Base-by-base conservation (phyloP, 805 yeast species). In the Saccharomyces jurei region DNA sequence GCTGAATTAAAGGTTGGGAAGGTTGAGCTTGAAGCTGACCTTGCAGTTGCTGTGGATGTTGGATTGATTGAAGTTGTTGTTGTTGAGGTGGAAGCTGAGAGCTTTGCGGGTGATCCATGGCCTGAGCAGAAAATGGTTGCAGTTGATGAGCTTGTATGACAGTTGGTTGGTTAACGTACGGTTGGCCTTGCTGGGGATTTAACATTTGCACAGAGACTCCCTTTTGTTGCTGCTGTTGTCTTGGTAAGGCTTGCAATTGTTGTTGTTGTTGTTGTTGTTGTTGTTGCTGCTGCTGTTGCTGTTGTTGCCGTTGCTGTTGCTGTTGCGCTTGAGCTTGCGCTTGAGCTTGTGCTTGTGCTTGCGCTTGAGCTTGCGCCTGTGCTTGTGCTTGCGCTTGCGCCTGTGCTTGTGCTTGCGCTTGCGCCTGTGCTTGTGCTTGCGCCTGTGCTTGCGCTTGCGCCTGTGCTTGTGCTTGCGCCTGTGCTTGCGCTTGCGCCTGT, bases 401-500 rank as follows among this genome's bases (percentile, higher is more conserved):
- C 26, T 49, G 52, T 13, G 50, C 54, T 4, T 51, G 53, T 8
- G 53, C 56, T 25, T 51, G 44, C 1, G 48, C 49, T 41, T 50
- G 52, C 0, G 50, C 50, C 41, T 53, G 53, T 21, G 53, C 36
- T 10, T 36, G 41, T 28, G 32, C 48, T 41, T 41, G 56, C 2
- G 25, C 48, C 13, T 49, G 48, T 6, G 41, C 44, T 17, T 36
- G 44, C 4, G 44, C 44, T 17, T 36, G 44, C 1, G 52, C 17
- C 29, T 46, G 51, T 10, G 31, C 46, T 9, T 30, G 46, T 17
- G 41, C 46, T 29, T 32, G 52, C 13, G 36, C 50, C 36, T 47
- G 64, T 25, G 49, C 56, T 46, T 53, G 56, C 17, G 51, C 52
- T 4, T 52, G 58, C 6, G 53, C 60, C 6, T 52, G 58, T 3